phyloP scores from a whole-genome alignment of 257 asterid species.

The Cinchona pubescens region DNA sequence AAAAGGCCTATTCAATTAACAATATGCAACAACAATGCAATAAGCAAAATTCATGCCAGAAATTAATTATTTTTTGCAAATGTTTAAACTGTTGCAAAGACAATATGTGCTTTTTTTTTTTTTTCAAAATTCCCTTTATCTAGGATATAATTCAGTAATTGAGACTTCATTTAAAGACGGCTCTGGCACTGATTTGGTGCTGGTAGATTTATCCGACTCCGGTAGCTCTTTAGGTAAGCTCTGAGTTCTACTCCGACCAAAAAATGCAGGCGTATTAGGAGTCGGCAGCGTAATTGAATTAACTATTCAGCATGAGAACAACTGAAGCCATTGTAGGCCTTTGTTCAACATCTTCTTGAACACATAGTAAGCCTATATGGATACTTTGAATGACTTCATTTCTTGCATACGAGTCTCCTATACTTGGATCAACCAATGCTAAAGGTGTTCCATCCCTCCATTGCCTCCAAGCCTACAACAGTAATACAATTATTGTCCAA shows the following conservation, averaged over 20 bases:
- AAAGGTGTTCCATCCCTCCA: constrained; percentile 25
- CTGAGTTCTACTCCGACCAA: not conserved
- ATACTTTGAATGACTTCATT: constrained; percentile 21
- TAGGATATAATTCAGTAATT: constrained; percentile 3
- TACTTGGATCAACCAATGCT: constrained; percentile 24
- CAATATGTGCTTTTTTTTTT: no score
- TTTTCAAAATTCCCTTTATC: not conserved
- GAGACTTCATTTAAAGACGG: not conserved
- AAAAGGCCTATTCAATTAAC: no score
- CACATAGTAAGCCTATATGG: constrained; percentile 32
- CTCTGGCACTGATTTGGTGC: not conserved
- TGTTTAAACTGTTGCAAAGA: no score
- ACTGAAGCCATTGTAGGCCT: constrained; percentile 33
- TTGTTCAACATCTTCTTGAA: constrained; percentile 26
- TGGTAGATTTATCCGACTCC: not conserved
- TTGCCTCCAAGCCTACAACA: constrained; percentile 26
- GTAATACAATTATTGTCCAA: not conserved
- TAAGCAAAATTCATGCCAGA: no score
- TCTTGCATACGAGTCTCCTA: constrained; percentile 4
- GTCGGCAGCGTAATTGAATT: not conserved
- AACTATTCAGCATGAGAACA: constrained; percentile 24
- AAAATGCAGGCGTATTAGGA: constrained; percentile 25
- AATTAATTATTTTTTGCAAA: no score
- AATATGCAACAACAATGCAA: no score
- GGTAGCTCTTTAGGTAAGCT: not conserved